These are phyloP conservation scores for Botrytis medusae DNA, from an alignment of 2,329 filamentous ascomycete species.

Conservation along the genomic window DNA sequence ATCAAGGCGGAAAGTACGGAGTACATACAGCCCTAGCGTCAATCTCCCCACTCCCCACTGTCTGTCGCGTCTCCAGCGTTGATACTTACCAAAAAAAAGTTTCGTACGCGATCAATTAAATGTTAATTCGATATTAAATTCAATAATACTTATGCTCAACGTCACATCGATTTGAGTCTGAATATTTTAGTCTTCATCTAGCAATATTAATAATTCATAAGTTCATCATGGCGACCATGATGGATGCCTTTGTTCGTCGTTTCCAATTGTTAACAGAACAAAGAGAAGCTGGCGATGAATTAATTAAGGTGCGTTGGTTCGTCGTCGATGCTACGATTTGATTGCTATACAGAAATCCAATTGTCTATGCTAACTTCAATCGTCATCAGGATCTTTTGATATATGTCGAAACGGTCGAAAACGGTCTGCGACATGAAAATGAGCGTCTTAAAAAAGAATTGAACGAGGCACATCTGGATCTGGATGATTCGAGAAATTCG, in stretches of 20 bases:
- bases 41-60: not conserved
- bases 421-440: conserved; percentile 47
- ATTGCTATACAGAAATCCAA: not conserved
- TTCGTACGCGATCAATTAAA: conserved; percentile 5
- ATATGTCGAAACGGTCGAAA: conserved; percentile 49
- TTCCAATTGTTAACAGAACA: conserved; percentile 48
- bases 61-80: conserved; percentile 19
- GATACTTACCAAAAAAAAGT: not conserved
- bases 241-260: conserved; percentile 49
- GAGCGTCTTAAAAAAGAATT: conserved; percentile 45
- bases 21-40: conserved; percentile 2
- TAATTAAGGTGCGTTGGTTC: conserved; percentile 47
- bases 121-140: not conserved
- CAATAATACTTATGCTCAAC: not conserved
- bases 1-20: not conserved
- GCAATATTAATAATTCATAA: not conserved
- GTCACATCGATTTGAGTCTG: not conserved
- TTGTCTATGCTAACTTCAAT: conserved; percentile 3
- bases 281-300: conserved; percentile 45
- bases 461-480: conserved; percentile 49
- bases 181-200: not conserved
- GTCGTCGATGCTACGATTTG: not conserved
- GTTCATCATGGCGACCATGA: conserved; percentile 32
- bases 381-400: conserved; percentile 48
- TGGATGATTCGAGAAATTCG: conserved; percentile 50